Conservation (phyloP, 345 rosid species). For the Turritis glabra region DNA sequence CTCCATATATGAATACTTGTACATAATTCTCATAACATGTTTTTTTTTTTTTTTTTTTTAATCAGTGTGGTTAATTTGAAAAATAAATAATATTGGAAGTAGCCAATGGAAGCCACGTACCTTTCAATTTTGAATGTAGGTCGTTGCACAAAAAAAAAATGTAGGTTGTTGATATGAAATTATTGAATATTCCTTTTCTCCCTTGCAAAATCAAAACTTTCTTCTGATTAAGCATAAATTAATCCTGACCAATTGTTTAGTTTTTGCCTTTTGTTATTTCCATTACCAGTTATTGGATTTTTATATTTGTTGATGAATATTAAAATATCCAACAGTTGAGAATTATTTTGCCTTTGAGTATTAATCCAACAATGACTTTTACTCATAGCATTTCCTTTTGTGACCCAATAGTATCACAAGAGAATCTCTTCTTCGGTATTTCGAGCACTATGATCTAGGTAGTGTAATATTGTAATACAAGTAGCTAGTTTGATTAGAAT, state of each 20-base stretch:
- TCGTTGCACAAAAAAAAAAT: too few relatives aligned
- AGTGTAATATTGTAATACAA: constrained; percentile 27
- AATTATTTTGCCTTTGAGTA: neutral
- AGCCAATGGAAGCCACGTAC: constrained; percentile 17
- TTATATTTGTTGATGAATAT: constrained; percentile 11
- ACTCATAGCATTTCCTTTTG: constrained; percentile 33
- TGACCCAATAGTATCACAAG: constrained; percentile 30
- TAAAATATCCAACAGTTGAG: constrained; percentile 23
- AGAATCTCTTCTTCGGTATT: constrained; percentile 28
- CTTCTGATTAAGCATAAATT: constrained; percentile 6
- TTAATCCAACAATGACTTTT: constrained; percentile 27
- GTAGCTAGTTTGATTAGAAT: constrained; percentile 3
- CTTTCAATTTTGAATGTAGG: constrained; percentile 1
- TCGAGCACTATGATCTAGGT: constrained; percentile 21
- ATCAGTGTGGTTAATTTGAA: constrained; percentile 10
- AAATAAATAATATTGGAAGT: constrained; percentile 16
- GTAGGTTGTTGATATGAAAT: constrained; percentile 13
- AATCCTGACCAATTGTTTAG: constrained; percentile 17
- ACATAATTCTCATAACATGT: constrained; percentile 21
- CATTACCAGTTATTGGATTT: constrained; percentile 20
- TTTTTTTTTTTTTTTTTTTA: neutral
- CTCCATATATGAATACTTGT: constrained; percentile 30
- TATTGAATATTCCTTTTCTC: constrained; percentile 17
- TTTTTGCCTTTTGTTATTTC: constrained; percentile 5
- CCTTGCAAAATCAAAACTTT: neutral